Conservation (phyloP, 306 rosid species). For the Delonix regia region DNA sequence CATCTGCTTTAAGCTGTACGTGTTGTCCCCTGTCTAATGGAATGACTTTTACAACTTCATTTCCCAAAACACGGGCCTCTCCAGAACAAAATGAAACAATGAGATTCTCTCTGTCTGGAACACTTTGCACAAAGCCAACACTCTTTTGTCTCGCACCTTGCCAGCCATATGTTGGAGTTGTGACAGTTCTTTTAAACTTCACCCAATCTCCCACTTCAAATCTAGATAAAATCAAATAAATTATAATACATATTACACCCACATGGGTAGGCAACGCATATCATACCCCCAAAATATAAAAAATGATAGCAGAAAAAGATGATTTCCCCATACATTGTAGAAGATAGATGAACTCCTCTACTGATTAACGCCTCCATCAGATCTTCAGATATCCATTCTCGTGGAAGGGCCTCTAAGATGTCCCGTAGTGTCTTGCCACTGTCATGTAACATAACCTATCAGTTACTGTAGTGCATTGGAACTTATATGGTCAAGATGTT, state of each 20-base stretch:
- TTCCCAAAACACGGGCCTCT: constrained; percentile 77
- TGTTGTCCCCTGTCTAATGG: constrained; percentile 98
- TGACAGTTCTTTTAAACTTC: constrained; percentile 78
- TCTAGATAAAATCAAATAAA: constrained; percentile 49
- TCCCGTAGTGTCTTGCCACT: constrained; percentile 95
- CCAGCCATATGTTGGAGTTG: constrained; percentile 88
- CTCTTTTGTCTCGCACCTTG: constrained; percentile 79
- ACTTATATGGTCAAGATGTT: constrained; percentile 26
- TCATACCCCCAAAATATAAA: constrained; percentile 14
- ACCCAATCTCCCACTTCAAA: constrained; percentile 95
- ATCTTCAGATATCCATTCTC: constrained; percentile 97
- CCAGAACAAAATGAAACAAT: constrained; percentile 93
- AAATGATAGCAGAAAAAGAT: constrained; percentile 32
- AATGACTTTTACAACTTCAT: constrained; percentile 88
- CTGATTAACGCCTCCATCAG: constrained; percentile 81
- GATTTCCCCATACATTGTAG: constrained; percentile 64
- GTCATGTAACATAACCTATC: constrained; percentile 42
- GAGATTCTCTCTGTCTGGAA: constrained; percentile 76
- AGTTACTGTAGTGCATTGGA: constrained; percentile 19
- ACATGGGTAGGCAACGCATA: constrained; percentile 17
- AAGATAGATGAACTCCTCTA: constrained; percentile 80
- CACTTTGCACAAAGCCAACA: constrained; percentile 95
- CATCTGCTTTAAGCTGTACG: constrained; percentile 85
- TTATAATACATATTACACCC: constrained; percentile 28
- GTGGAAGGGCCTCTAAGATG: constrained; percentile 88